phyloP scores from a whole-genome alignment of 176 grass and related monocot species.

The Chloris gayana region DNA sequence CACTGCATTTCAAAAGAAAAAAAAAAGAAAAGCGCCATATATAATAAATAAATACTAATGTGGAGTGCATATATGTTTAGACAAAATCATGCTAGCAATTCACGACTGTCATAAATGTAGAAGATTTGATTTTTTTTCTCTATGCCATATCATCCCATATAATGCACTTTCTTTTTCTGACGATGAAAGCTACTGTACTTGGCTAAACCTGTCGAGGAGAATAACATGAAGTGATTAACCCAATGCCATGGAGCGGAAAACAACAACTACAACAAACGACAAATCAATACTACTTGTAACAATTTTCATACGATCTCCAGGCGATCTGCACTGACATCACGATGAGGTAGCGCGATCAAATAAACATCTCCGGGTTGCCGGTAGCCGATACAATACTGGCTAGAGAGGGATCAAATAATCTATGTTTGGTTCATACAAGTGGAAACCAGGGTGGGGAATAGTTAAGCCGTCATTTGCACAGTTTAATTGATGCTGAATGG shows the following conservation, averaged over 20 bases:
- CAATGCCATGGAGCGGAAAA: background rate
- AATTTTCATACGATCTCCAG: background rate
- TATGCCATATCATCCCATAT: too few species aligned
- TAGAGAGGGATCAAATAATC: conserved; percentile 23
- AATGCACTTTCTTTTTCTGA: background rate
- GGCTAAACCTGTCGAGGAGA: background rate
- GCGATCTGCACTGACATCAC: conserved; percentile 33
- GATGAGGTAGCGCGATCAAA: conserved; percentile 24
- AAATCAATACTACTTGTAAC: background rate
- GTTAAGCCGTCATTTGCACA: conserved; percentile 64
- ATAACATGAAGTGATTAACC: background rate
- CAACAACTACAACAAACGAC: background rate
- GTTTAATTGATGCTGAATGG: conserved; percentile 38
- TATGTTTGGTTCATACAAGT: conserved; percentile 36
- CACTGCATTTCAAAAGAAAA: background rate
- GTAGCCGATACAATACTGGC: conserved; percentile 22
- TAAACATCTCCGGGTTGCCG: conserved; percentile 26
- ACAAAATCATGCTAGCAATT: too few species aligned
- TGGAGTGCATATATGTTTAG: too few species aligned
- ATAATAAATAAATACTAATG: too few species aligned
- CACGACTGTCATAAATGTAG: background rate
- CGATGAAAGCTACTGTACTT: background rate
- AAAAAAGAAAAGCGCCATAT: too few species aligned
- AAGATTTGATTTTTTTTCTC: too few species aligned
- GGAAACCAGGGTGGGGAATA: background rate